Conservation (phyloP, 1,139 yeast genomes). For the Suhomyces wounanorum region DNA sequence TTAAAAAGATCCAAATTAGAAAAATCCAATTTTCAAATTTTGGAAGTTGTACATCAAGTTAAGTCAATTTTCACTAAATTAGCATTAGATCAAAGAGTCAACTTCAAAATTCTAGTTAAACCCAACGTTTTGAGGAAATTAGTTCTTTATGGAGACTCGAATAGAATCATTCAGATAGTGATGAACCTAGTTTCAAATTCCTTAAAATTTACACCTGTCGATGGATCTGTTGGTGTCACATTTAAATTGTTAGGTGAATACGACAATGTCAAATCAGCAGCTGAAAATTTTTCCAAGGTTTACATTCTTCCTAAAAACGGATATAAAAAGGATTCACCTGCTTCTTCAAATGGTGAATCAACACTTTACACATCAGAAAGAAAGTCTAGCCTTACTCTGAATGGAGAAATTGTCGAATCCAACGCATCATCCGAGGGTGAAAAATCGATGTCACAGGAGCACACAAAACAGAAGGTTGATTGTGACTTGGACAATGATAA, state of each 20-base stretch:
- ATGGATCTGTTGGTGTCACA: constrained; percentile 74
- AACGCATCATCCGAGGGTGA: not conserved
- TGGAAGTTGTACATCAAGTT: constrained; percentile 80
- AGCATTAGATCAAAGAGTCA: constrained; percentile 76
- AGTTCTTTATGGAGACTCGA: constrained; percentile 80
- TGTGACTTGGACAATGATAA: constrained; percentile 25
- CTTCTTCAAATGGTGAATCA: constrained; percentile 8
- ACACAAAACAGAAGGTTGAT: constrained; percentile 2
- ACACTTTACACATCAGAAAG: constrained; percentile 5
- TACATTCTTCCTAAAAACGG: constrained; percentile 20
- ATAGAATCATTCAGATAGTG: constrained; percentile 81
- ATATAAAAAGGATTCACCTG: constrained; percentile 8
- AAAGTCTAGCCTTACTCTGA: not conserved
- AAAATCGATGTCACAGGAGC: not conserved
- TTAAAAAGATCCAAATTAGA: constrained; percentile 82
- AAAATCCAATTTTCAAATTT: constrained; percentile 71
- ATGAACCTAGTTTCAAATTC: constrained; percentile 88
- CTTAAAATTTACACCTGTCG: constrained; percentile 83
- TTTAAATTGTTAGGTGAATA: constrained; percentile 72
- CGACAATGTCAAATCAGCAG: constrained; percentile 49
- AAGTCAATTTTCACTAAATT: constrained; percentile 85
- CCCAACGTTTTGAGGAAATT: constrained; percentile 66
- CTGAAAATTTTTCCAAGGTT: constrained; percentile 31
- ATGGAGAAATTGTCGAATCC: not conserved
- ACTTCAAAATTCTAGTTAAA: constrained; percentile 53